Evolutionary conservation across 805 yeast species (phyloP), one percentile per base, ranked within the genome.

Genomic region (Candida ovalis): DNA sequence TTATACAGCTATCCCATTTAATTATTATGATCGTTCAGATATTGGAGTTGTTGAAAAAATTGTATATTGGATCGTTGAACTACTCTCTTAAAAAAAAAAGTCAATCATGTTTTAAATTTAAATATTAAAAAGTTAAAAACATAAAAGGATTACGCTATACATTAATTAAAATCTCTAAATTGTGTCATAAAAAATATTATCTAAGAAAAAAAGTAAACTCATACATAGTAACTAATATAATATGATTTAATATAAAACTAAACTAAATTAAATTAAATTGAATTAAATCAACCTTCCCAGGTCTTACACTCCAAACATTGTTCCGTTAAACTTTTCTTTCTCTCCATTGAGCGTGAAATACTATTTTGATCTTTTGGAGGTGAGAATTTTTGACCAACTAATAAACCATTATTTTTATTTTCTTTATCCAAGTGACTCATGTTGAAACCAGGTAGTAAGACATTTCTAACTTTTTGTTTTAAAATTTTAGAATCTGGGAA

Each of bases 401-500:
- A 42, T 15, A 58, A 37, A 2, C 67, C 67, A 36, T 52, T 46
- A 23, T 57, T 53, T 15, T 49, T 49, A 43, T 50, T 56, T 6
- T 63, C 59, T 44, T 59, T 62, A 50, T 86, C 94, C 12, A 84
- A 73, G 65, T 86, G 95, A 7, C 89, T 90, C 53, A 87, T 65
- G 13, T 68, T 60, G 12, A 71, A 67, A 0, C 66, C 70, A 0
- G 89, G 90, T 43, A 71, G 76, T n/a, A 85, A 65, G 6, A 67
- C 58, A 52, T 82, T 78, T 51, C 94, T 67, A 4, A 89, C 78
- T 44, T 76, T 70, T 50, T 82, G 82, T 65, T 90, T 89, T 53
- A 90, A 67, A 15, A 80, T 76, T 61, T 89, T 90, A 17, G 92
- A 80, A 62, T 90, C 96, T 0, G 97, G 97, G 63, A 89, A 89